Evolutionary conservation across 176 grass and related monocot species (phyloP).

Genomic region (Musa schizocarpa): DNA sequence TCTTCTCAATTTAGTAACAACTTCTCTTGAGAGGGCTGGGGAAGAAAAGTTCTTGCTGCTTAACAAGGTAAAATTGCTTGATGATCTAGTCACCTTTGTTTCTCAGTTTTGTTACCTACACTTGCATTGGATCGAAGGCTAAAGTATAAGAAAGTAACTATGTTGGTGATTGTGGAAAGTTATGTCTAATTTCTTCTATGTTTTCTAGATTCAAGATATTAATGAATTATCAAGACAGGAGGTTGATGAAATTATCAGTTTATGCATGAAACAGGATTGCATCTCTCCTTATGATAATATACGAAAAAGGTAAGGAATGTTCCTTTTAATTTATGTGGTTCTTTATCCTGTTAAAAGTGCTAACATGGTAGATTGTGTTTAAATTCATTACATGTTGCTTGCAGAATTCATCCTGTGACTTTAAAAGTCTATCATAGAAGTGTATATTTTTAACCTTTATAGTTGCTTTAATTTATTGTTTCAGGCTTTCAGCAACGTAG

Average conservation of each 20-base stretch:
- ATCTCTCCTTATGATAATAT: constrained; percentile 36
- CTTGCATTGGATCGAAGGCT: background rate
- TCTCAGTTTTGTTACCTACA: background rate
- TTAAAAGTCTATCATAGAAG: too few relatives aligned
- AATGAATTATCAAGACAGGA: constrained; percentile 49
- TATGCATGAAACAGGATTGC: constrained; percentile 25
- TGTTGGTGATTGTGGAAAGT: too few relatives aligned
- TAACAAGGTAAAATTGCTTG: constrained; percentile 53
- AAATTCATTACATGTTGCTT: background rate
- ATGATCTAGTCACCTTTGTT: constrained; percentile 2
- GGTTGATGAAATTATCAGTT: constrained; percentile 46
- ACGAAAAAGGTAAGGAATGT: constrained; percentile 26
- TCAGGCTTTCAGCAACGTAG: too few relatives aligned
- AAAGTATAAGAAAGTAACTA: too few relatives aligned
- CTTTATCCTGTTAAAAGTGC: background rate
- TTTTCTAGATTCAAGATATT: constrained; percentile 40
- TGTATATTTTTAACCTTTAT: too few relatives aligned
- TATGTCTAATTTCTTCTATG: background rate
- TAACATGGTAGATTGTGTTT: background rate
- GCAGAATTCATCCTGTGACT: too few relatives aligned
- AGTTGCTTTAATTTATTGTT: too few relatives aligned
- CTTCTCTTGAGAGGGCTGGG: constrained; percentile 57
- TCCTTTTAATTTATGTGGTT: background rate
- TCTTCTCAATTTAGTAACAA: constrained; percentile 63
- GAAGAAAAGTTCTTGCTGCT: constrained; percentile 92